phyloP scores from a whole-genome alignment of 2,329 filamentous ascomycete species.

The Fusarium sp. region DNA sequence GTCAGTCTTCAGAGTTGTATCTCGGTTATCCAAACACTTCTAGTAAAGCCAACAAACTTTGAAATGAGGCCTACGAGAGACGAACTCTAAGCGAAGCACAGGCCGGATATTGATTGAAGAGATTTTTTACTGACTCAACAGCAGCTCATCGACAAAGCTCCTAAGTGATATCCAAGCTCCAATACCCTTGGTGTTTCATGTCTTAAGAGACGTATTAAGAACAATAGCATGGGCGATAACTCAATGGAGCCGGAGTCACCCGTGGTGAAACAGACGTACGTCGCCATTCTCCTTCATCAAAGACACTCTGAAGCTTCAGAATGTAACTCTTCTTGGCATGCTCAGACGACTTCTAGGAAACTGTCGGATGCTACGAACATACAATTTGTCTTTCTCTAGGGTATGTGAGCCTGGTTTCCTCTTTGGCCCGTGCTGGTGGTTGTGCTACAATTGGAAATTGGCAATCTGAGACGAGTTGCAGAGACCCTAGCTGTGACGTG shows the following conservation, averaged over 20 bases:
- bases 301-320: background rate
- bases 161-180: background rate
- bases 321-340: conserved; percentile 16
- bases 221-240: conserved; percentile 30
- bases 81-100: conserved; percentile 5
- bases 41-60: background rate
- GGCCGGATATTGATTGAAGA: background rate
- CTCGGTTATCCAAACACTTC: background rate
- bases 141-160: background rate
- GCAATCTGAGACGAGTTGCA: conserved; percentile 39
- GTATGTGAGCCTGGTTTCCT: conserved; percentile 8
- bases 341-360: background rate
- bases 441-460: conserved; percentile 35
- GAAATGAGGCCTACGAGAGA: background rate
- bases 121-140: background rate
- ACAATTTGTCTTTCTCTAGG: background rate
- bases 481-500: conserved; percentile 28
- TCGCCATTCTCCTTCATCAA: conserved; percentile 4
- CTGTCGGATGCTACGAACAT: background rate
- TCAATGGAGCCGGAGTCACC: conserved; percentile 18
- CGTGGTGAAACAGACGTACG: conserved; percentile 7
- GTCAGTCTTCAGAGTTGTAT: background rate
- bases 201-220: conserved; percentile 24
- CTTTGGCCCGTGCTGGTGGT: conserved; percentile 9
- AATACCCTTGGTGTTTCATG: conserved; percentile 24